Conservation (phyloP, 305 asterid species). For the Coffea humblotiana region DNA sequence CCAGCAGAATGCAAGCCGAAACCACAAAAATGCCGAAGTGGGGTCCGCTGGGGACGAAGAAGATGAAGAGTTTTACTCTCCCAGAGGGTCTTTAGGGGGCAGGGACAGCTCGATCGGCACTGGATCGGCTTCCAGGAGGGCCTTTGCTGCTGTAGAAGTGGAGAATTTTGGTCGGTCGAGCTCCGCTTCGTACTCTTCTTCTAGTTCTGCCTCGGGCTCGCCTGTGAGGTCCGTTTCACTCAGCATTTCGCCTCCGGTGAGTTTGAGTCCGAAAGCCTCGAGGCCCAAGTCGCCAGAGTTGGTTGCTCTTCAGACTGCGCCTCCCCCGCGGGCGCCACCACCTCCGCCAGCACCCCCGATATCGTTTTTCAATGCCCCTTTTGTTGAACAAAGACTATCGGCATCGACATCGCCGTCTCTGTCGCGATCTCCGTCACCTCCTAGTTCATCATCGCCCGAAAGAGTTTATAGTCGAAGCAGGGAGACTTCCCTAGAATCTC, state of each 20-base stretch:
- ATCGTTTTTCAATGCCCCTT: slow-evolving; percentile 14
- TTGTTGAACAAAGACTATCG: slow-evolving; percentile 35
- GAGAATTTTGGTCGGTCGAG: slow-evolving; percentile 45
- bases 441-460: slow-evolving; percentile 52
- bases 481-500: slow-evolving; percentile 69
- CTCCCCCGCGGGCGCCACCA: slow-evolving; percentile 26
- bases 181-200: slow-evolving; percentile 44
- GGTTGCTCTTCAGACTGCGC: slow-evolving; percentile 58
- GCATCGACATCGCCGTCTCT: slow-evolving; percentile 39
- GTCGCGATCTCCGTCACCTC: slow-evolving; percentile 32
- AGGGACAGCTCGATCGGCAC: slow-evolving; percentile 55
- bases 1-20: slow-evolving; percentile 39
- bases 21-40: slow-evolving; percentile 35
- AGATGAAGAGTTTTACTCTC: slow-evolving; percentile 72
- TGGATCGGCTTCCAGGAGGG: slow-evolving; percentile 67
- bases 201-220: slow-evolving; percentile 33
- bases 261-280: slow-evolving; percentile 33
- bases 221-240: slow-evolving; percentile 37
- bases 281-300: slow-evolving; percentile 52
- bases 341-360: slow-evolving; percentile 14
- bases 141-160: slow-evolving; percentile 47
- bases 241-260: slow-evolving; percentile 35
- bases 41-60: slow-evolving; percentile 50
- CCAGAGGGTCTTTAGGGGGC: slow-evolving; percentile 66
- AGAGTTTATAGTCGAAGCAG: slow-evolving; percentile 55